Base-by-base conservation (phyloP, 352 stramenopile genomes). In the Phytophthora megakarya region DNA sequence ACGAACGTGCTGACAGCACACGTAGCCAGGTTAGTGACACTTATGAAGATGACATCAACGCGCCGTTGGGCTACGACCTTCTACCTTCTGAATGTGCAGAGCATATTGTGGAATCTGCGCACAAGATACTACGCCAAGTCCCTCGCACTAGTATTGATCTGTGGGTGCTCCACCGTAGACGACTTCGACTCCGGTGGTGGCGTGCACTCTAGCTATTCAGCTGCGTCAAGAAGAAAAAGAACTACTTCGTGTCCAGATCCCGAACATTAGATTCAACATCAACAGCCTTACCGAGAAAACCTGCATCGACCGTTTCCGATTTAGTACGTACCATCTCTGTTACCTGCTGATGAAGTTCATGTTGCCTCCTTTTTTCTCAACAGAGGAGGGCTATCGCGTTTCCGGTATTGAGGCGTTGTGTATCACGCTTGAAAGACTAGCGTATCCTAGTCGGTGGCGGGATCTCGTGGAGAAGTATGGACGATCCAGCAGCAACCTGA, bases 161-260 rank as follows among this genome's bases (percentile, higher is more conserved):
- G 26, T 59, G 26, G 25, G 16, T 59, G 16, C 19, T 59, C 3
- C 30, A 43, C 10, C 39, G 50, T 3, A 49, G 50, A 39, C 38
- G 39, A 1, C 39, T 30, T 28, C 50, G 50, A 16, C 42, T 42
- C 23, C 26, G 50, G 23, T n/a, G 23, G 1, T 39, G 21, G 39
- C 50, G 18, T 59, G 50, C 19, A 39, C 50, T 11, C 39, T 59
- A 21, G 50, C 50, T 8, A 59, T 59, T 37, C 39, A 59, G 21
- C 48, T 59, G 26, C 38, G 38, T n/a, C 19, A 59, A 42, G 23
- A 59, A 19, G 50, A 59, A 59, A 57, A 59, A 15, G 9, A 49
- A 28, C 32, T n/a, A n/a, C n/a, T n/a, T n/a, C n/a, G n/a, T n/a
- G n/a, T n/a, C n/a, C n/a, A n/a, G 19, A 1, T 26, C 42, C 18